Evolutionary conservation across 345 rosid genomes (phyloP).

Genomic region (Salix udensis): DNA sequence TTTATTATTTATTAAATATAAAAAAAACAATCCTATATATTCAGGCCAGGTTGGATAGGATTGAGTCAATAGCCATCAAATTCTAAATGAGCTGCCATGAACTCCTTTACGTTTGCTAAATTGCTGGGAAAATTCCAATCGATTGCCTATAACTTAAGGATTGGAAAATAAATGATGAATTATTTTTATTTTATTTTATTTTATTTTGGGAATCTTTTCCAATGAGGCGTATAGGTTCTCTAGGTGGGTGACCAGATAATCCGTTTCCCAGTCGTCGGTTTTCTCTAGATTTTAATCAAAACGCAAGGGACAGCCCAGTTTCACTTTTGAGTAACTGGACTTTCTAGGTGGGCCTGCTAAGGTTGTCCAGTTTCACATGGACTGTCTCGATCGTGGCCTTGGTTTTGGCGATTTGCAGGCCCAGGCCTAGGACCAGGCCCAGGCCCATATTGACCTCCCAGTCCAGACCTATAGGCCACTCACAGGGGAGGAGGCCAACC

Average conservation of each 20-base stretch:
- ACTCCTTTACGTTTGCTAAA: no score
- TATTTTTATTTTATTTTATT: no score
- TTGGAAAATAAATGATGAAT: no score
- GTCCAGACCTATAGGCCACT: not conserved
- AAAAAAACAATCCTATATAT: no score
- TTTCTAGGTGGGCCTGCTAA: not conserved
- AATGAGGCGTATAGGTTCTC: not conserved
- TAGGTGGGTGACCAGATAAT: not conserved
- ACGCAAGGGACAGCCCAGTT: not conserved
- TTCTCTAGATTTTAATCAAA: not conserved
- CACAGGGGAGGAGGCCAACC: not conserved
- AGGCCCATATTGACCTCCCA: not conserved
- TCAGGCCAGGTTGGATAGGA: no score
- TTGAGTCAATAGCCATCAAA: no score
- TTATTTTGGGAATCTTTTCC: not conserved
- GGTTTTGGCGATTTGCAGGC: not conserved
- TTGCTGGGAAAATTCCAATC: no score
- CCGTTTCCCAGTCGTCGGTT: not conserved
- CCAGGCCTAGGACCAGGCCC: no score
- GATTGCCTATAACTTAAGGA: no score
- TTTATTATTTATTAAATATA: no score
- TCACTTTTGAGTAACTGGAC: not conserved
- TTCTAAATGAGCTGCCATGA: no score
- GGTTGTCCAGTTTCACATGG: not conserved
- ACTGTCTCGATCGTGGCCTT: not conserved